Evolutionary conservation across 2,329 filamentous ascomycete genomes (phyloP).

Genomic region (Colletotrichum aenigma): DNA sequence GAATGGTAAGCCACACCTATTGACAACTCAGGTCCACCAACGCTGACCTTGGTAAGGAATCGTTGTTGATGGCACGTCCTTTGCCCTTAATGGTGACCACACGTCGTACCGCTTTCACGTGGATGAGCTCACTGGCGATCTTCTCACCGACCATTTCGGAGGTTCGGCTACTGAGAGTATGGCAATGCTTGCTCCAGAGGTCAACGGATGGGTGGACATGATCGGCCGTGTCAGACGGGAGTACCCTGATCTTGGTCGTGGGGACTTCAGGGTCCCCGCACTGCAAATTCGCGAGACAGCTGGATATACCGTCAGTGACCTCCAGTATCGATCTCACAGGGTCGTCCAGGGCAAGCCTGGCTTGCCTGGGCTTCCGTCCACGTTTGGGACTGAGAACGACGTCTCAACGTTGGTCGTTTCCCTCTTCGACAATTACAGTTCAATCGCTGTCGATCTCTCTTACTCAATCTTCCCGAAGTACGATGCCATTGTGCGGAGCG

Average conservation of each 20-base stretch:
- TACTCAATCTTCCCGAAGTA: slow-evolving; percentile 69
- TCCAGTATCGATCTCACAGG: slow-evolving; percentile 63
- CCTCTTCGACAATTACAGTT: slow-evolving; percentile 62
- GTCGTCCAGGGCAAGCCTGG: slow-evolving; percentile 60
- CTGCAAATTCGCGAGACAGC: slow-evolving; percentile 63
- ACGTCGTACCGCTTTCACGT: slow-evolving; percentile 70
- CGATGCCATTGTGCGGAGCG: slow-evolving; percentile 66
- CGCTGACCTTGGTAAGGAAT: slow-evolving; percentile 42
- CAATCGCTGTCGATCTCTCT: slow-evolving; percentile 60
- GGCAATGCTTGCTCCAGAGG: slow-evolving; percentile 32
- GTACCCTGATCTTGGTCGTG: slow-evolving; percentile 67
- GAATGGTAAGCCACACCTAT: not conserved
- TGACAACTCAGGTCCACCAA: fast-evolving
- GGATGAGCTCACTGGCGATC: slow-evolving; percentile 57
- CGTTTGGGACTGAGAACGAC: slow-evolving; percentile 59
- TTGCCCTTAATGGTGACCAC: slow-evolving; percentile 59
- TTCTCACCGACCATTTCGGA: slow-evolving; percentile 67
- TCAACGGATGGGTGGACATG: slow-evolving; percentile 58
- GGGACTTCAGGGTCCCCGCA: slow-evolving; percentile 66
- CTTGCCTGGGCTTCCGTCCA: slow-evolving; percentile 61
- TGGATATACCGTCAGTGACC: slow-evolving; percentile 62
- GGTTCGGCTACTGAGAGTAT: slow-evolving; percentile 55
- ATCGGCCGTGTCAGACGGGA: slow-evolving; percentile 59
- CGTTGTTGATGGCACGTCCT: slow-evolving; percentile 57
- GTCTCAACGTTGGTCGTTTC: slow-evolving; percentile 64